A percentile compares a stretch with the other conserved stretches of the same genome.
Evolutionary conservation across 129 eudicot genomes (phyloP).

Genomic region (Flaveria ramosissima): DNA sequence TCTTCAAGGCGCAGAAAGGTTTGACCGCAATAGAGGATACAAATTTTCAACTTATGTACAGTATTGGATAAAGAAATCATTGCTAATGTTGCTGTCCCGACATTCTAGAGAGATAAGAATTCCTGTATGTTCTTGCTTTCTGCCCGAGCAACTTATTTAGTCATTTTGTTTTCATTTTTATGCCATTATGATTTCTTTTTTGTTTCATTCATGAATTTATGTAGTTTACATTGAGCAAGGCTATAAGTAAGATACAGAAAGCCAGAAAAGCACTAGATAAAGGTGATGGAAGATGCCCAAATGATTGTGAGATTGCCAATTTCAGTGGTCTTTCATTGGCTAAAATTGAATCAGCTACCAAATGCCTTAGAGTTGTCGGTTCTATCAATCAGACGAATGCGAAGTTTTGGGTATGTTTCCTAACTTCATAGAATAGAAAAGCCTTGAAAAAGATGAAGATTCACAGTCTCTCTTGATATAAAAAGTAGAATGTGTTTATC

Average conservation of each 20-base stretch:
- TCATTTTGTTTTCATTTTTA: slow-evolving; percentile 9
- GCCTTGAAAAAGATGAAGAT: not conserved
- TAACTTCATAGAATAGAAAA: not conserved
- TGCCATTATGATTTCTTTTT: not conserved
- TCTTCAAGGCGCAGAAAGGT: slow-evolving; percentile 87
- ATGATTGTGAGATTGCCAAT: slow-evolving; percentile 63
- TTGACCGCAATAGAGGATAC: slow-evolving; percentile 81
- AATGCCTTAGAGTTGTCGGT: slow-evolving; percentile 80
- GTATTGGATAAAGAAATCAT: slow-evolving; percentile 81
- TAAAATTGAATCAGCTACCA: slow-evolving; percentile 65
- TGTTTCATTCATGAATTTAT: slow-evolving; percentile 20
- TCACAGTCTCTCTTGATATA: not conserved
- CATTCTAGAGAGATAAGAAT: slow-evolving; percentile 80
- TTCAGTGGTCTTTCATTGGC: slow-evolving; percentile 74
- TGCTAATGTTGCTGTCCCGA: slow-evolving; percentile 57
- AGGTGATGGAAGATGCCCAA: slow-evolving; percentile 59
- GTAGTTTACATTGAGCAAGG: slow-evolving; percentile 68
- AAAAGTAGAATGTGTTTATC: not conserved
- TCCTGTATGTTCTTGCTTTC: slow-evolving; percentile 55
- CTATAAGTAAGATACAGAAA: slow-evolving; percentile 64
- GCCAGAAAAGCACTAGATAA: slow-evolving; percentile 61
- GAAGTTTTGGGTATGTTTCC: slow-evolving; percentile 57
- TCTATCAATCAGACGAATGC: slow-evolving; percentile 64
- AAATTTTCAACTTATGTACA: slow-evolving; percentile 91
- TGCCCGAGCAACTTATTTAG: not conserved